Percentiles rank a stretch among this genome's conserved stretches.
These are phyloP conservation scores for Morella rubra DNA, from an alignment of 306 rosid species.

Conservation along the genomic window DNA sequence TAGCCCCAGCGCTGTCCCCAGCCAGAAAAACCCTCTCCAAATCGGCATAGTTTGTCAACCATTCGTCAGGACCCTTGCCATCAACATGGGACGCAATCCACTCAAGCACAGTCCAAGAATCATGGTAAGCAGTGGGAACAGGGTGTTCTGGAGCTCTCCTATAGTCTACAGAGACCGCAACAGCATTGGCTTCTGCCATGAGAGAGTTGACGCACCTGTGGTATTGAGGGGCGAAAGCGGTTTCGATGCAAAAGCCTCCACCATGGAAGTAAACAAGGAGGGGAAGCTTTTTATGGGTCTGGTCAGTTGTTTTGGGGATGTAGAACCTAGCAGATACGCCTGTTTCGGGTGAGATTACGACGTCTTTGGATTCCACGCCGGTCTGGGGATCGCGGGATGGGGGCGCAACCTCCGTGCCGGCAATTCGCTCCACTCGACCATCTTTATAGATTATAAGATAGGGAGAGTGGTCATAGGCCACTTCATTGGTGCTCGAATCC, in stretches of 20 bases:
- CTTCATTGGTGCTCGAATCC: constrained; percentile 22
- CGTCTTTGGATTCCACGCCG: constrained; percentile 65
- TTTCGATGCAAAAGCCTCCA: constrained; percentile 62
- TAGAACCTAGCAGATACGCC: constrained; percentile 54
- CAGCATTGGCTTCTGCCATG: constrained; percentile 33
- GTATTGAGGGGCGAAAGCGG: constrained; percentile 53
- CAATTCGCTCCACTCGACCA: constrained; percentile 51
- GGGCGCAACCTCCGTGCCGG: constrained; percentile 41
- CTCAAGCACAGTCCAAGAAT: constrained; percentile 55
- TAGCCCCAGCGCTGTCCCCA: constrained; percentile 83
- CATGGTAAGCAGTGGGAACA: constrained; percentile 52
- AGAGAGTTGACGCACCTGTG: constrained; percentile 42
- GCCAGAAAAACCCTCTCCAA: constrained; percentile 42
- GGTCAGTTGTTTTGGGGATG: constrained; percentile 40
- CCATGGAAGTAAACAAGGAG: constrained; percentile 66
- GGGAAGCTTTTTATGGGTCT: constrained; percentile 51
- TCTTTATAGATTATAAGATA: constrained; percentile 55
- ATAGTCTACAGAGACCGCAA: constrained; percentile 68
- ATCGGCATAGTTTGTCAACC: constrained; percentile 56
- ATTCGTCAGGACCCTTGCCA: constrained; percentile 52
- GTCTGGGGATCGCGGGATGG: constrained; percentile 45
- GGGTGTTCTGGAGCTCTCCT: constrained; percentile 74
- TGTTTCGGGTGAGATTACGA: constrained; percentile 48
- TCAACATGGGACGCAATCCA: constrained; percentile 59
- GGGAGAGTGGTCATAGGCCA: constrained; percentile 48